Conservation (phyloP, 164 flowering plant species). For the Liquidambar formosana region DNA sequence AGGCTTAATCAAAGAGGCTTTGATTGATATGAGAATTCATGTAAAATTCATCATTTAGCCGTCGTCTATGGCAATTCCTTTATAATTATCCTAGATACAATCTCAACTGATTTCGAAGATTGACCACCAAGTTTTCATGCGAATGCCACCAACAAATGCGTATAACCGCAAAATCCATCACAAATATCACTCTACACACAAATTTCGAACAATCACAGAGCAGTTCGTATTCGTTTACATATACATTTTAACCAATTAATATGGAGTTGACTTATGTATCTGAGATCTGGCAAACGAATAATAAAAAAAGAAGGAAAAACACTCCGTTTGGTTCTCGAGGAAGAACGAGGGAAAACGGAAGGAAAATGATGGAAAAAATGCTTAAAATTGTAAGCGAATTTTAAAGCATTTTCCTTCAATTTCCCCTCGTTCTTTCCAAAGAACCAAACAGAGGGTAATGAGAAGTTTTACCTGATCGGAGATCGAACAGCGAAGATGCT, state of each 20-base stretch:
- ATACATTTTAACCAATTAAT: too few species aligned
- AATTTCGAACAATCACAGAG: background rate
- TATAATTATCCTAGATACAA: background rate
- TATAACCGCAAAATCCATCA: background rate
- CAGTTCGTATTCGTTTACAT: too few species aligned
- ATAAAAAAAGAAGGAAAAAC: background rate
- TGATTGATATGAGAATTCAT: background rate
- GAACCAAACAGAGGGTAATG: background rate
- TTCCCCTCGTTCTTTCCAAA: background rate
- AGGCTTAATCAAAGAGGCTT: background rate
- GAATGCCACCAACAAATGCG: background rate
- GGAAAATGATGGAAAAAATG: background rate
- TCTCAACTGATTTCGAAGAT: background rate
- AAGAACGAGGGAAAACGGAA: background rate
- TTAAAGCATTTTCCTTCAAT: background rate
- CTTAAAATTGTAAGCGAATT: background rate
- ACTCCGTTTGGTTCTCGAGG: background rate
- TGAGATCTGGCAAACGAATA: background rate
- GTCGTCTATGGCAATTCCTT: too few species aligned
- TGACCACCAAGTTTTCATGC: background rate
- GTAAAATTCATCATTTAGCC: background rate
- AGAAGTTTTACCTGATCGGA: slow-evolving; percentile 1
- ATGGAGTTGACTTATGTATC: background rate
- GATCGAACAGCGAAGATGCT: background rate
- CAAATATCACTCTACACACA: background rate